Conservation (phyloP, 2,329 filamentous ascomycete genomes). For the Bisporella sp. region DNA sequence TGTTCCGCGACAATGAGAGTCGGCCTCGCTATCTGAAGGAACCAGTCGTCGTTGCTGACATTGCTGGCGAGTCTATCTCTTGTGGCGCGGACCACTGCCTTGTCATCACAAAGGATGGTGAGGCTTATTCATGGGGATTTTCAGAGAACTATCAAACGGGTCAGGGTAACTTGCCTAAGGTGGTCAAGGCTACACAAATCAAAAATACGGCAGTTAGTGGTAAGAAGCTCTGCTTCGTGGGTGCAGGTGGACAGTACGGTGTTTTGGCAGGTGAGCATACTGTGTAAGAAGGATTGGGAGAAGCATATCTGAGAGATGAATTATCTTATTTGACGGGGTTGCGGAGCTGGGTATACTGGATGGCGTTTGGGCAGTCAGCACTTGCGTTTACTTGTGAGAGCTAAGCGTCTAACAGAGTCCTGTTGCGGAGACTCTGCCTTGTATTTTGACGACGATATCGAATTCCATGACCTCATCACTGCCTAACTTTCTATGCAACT, state of each 20-base stretch:
- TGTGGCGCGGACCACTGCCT: slow-evolving; percentile 69
- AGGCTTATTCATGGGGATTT: slow-evolving; percentile 75
- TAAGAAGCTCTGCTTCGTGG: slow-evolving; percentile 69
- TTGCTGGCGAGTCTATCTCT: slow-evolving; percentile 51
- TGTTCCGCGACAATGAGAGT: slow-evolving; percentile 57
- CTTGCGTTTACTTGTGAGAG: too few relatives aligned
- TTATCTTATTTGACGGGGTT: too few relatives aligned
- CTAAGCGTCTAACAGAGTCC: too few relatives aligned
- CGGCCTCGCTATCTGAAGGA: slow-evolving; percentile 65
- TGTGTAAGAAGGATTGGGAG: too few relatives aligned
- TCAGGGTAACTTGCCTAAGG: slow-evolving; percentile 65
- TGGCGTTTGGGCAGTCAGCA: too few relatives aligned
- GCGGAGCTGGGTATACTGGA: too few relatives aligned
- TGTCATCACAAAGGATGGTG: slow-evolving; percentile 60
- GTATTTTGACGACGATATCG: too few relatives aligned
- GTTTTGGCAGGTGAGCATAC: slow-evolving; percentile 42
- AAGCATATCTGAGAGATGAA: too few relatives aligned
- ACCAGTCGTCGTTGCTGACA: slow-evolving; percentile 49
- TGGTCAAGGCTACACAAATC: slow-evolving; percentile 69
- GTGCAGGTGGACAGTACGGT: slow-evolving; percentile 81
- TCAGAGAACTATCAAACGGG: slow-evolving; percentile 76
- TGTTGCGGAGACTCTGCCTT: too few relatives aligned
- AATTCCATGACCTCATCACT: too few relatives aligned
- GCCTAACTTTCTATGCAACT: too few relatives aligned
- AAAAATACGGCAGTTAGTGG: slow-evolving; percentile 78